phyloP scores from a whole-genome alignment of 768 basidiomycete species.

The Phaeotremella skinneri region DNA sequence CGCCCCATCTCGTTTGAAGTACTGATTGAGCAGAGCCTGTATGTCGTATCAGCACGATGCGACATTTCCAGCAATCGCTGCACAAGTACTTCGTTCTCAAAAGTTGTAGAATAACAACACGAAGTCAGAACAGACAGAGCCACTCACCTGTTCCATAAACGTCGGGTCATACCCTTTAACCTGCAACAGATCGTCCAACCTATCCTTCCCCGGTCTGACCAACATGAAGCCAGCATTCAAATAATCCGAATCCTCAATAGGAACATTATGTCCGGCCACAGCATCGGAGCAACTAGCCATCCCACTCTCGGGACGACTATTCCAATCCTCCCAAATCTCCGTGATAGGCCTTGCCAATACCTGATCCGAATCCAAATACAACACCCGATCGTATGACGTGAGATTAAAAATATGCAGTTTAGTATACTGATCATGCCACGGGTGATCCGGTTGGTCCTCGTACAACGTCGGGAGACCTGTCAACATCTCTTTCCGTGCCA shows the following conservation, averaged over 20 bases:
- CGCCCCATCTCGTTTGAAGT: conserved; percentile 9
- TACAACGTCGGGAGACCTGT: conserved; percentile 18
- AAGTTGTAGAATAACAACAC: no score
- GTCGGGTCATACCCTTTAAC: conserved; percentile 18
- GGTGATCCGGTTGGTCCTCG: conserved; percentile 1
- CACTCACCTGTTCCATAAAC: conserved; percentile 26
- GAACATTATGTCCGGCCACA: background rate
- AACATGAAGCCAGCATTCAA: conserved; percentile 26
- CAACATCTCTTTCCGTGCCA: conserved; percentile 9
- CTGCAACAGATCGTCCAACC: conserved; percentile 10
- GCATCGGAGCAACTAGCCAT: conserved; percentile 8
- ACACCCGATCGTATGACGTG: conserved; percentile 19
- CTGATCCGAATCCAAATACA: conserved; percentile 22
- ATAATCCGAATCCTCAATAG: conserved; percentile 36
- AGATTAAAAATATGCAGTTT: conserved; percentile 30
- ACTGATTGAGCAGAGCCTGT: conserved; percentile 24
- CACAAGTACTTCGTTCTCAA: no score
- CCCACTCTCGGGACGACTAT: conserved; percentile 2
- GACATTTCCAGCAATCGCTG: conserved; percentile 1
- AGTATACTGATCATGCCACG: conserved; percentile 28
- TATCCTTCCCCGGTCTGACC: conserved; percentile 6
- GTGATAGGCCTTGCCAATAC: conserved; percentile 17
- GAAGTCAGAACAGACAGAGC: background rate
- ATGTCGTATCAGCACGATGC: background rate
- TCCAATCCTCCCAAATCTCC: conserved; percentile 22